Evolutionary conservation across 495 filamentous ascomycete genomes (phyloP), one percentile per base, ranked within the genome.

Genomic region (Annulohypoxylon bovei): DNA sequence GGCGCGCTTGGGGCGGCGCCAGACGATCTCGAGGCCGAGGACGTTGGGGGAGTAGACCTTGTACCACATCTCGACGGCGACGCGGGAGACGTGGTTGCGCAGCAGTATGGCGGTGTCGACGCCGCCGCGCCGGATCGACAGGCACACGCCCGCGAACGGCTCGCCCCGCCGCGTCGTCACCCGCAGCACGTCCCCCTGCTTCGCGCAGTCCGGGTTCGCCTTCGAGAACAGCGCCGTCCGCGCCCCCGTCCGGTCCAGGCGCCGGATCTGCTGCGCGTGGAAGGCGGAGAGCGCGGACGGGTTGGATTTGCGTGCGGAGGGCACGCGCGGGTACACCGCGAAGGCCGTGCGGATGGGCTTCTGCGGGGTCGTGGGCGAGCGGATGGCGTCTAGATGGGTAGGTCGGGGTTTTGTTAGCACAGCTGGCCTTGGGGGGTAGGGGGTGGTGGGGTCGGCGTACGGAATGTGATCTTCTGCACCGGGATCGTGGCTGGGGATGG

Each of bases 61-160:
- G 76, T 90, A 92, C 87, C 93, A 97, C 93, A 97, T 94, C 88
- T 99, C 95, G n/a, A 97, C 93, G 49, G 93, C 92, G 5, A 95
- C 87, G 58, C 90, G 85, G 44, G 89, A 90, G 58, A 99, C 78
- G 69, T 94, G 88, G 73, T 93, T 94, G 25, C 95, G 85, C 57
- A 99, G 83, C 66, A 97, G 79, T 44, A 98, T 87, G 1, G 89
- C 90, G 5, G 93, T 95, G 78, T 99, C 95, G 23, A 96, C 85
- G 67, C 94, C 94, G 5, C 88, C 87, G 35, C 94, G 84, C 27
- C 93, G 89, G 75, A 98, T 95, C 71, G 89, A 91, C 72, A 99
- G 78, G 67, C 90, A 90, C 9, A 96, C 92, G 28, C 95, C 95
- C 12, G 93, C 85, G 78, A 97, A 98, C 0, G 95, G 94, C 73